Conservation (phyloP, 495 filamentous ascomycete genomes). For the Penicillium argentinense region DNA sequence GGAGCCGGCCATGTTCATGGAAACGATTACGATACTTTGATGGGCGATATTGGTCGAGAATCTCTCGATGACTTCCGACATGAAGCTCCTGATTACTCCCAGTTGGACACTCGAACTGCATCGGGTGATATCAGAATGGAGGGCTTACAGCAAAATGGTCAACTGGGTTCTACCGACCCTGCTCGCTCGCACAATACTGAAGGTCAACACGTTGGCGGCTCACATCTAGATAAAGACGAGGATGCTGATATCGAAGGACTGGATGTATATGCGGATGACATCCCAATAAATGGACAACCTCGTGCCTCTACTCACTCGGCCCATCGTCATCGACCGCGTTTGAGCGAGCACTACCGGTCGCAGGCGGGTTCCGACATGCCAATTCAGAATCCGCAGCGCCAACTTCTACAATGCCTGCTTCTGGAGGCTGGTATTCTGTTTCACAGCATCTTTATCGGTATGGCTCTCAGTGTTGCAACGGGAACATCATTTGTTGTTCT, state of each 20-base stretch:
- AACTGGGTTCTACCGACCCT: constrained; percentile 2
- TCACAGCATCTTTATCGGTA: constrained; percentile 86
- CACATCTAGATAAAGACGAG: constrained; percentile 19
- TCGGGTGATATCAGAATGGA: constrained; percentile 27
- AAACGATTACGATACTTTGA: constrained; percentile 46
- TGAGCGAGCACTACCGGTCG: constrained; percentile 9
- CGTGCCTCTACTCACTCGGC: constrained; percentile 2
- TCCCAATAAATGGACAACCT: constrained; percentile 15
- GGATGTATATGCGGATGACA: constrained; percentile 28
- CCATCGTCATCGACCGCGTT: constrained; percentile 14
- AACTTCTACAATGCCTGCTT: constrained; percentile 74
- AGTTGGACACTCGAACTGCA: constrained; percentile 19
- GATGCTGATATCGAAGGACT: constrained; percentile 32
- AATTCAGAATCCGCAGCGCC: constrained; percentile 50
- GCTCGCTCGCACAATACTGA: constrained; percentile 14
- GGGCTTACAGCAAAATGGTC: constrained; percentile 15
- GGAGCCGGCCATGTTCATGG: constrained; percentile 51
- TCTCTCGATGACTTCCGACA: constrained; percentile 19
- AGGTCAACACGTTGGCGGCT: constrained; percentile 1
- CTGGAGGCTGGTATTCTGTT: constrained; percentile 85
- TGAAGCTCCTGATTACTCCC: constrained; percentile 20
- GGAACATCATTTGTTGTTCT: constrained; percentile 78
- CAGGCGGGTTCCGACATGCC: constrained; percentile 21
- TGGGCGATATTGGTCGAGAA: constrained; percentile 30
- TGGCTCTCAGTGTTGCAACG: constrained; percentile 81